Evolutionary conservation across 768 basidiomycete genomes (phyloP).

Genomic region (Tulasnella sp.): DNA sequence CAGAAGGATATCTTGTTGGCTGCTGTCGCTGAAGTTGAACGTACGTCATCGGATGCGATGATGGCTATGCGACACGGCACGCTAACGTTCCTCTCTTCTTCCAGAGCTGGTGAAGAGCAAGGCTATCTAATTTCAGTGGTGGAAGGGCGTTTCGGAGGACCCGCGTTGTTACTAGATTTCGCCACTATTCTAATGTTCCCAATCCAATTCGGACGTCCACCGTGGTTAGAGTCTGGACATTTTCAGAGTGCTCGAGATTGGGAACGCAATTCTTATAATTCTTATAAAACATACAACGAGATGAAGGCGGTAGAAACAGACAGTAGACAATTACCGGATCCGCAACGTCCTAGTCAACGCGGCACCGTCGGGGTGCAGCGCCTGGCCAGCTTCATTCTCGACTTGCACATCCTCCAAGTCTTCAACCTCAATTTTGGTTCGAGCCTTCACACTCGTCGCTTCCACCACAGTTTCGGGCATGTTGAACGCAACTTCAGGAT

Average conservation of each 20-base stretch:
- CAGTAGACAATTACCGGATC: neutral
- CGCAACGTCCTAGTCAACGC: neutral
- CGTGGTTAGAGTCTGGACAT: neutral
- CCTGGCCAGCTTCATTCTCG: neutral
- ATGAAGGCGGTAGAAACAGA: no score
- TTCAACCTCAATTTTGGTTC: constrained; percentile 50
- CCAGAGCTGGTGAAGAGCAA: constrained; percentile 88
- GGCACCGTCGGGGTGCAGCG: neutral
- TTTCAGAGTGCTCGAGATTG: neutral
- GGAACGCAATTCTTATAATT: neutral
- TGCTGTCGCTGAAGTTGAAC: constrained; percentile 86
- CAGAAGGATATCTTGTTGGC: constrained; percentile 76
- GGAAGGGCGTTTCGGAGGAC: neutral
- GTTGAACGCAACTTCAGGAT: constrained; percentile 19
- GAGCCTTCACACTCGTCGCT: constrained; percentile 46
- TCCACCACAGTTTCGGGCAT: constrained; percentile 42
- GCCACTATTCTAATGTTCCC: constrained; percentile 1
- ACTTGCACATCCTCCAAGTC: neutral
- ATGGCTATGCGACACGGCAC: neutral
- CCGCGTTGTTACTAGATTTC: constrained; percentile 4
- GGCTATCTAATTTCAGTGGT: constrained; percentile 55
- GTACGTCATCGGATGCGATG: constrained; percentile 52
- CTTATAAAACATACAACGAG: neutral
- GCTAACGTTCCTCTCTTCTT: neutral
- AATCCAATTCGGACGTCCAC: neutral